phyloP scores from a whole-genome alignment of 1,139 yeast genomes.

The Suhomyces bolitotheri region DNA sequence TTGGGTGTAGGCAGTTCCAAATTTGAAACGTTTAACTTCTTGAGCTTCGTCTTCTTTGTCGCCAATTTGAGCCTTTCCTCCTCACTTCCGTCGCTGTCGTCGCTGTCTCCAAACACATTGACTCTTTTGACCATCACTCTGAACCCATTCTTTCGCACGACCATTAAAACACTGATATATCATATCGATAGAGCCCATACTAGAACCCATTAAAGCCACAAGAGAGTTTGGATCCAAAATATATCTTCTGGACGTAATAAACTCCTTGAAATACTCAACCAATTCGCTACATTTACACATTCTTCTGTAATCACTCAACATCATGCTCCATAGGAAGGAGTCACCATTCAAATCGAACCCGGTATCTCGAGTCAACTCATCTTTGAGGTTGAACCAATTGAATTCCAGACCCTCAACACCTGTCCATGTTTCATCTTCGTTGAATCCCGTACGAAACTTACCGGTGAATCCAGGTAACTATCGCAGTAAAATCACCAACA shows the following conservation, averaged over 20 bases:
- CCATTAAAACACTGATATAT: too few relatives aligned
- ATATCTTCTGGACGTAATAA: too few relatives aligned
- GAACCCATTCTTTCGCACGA: slow-evolving; percentile 6
- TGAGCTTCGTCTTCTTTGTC: background rate
- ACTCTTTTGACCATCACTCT: slow-evolving; percentile 12
- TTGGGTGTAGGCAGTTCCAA: too few relatives aligned
- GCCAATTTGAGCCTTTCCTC: slow-evolving; percentile 6
- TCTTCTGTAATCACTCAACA: too few relatives aligned
- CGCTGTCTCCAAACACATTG: slow-evolving; percentile 15
- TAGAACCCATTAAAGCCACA: too few relatives aligned
- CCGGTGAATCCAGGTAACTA: slow-evolving; percentile 25
- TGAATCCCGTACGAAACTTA: slow-evolving; percentile 38
- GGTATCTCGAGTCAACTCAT: slow-evolving; percentile 37
- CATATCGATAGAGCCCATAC: too few relatives aligned
- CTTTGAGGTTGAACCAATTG: slow-evolving; percentile 33
- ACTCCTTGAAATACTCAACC: too few relatives aligned
- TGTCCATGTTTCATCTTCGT: slow-evolving; percentile 37
- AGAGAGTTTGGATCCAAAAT: too few relatives aligned
- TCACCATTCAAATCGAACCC: slow-evolving; percentile 30
- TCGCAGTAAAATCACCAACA: slow-evolving; percentile 19
- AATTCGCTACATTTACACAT: too few relatives aligned
- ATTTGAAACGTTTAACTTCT: slow-evolving; percentile 4
- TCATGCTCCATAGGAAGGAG: slow-evolving; percentile 24
- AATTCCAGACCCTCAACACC: slow-evolving; percentile 34
- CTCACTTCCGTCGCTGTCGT: slow-evolving; percentile 9